A percentile compares a stretch with the other conserved stretches of the same genome.
Conservation (phyloP, 2,329 filamentous ascomycete genomes). For the Aspergillus japonicus region DNA sequence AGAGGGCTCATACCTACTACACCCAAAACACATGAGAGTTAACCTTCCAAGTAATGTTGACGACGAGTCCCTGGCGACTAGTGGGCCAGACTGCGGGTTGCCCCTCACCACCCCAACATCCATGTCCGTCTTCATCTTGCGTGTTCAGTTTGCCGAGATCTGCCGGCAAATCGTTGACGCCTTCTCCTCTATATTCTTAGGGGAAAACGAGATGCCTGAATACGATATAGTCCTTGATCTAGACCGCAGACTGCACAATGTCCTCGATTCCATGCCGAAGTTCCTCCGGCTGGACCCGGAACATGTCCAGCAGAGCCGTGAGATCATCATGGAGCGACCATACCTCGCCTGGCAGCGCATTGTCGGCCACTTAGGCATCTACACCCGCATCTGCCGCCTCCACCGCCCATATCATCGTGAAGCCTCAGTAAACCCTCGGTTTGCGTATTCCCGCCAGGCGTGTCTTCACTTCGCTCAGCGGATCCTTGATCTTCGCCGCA, state of each 20-base stretch:
- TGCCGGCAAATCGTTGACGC: constrained; percentile 7
- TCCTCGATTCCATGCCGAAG: background rate
- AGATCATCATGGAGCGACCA: background rate
- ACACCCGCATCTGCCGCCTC: constrained; percentile 15
- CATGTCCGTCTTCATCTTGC: constrained; percentile 4
- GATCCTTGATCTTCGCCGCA: background rate
- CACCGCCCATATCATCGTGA: constrained; percentile 19
- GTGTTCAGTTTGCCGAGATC: constrained; percentile 7
- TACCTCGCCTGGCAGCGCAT: constrained; percentile 4
- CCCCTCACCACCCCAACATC: constrained; percentile 2
- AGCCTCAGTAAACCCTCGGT: constrained; percentile 16
- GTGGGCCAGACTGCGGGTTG: background rate
- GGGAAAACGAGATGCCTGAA: background rate
- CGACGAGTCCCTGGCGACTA: background rate
- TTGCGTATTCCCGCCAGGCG: background rate
- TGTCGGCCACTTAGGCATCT: constrained; percentile 21
- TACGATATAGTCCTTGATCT: constrained; percentile 3
- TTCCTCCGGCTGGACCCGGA: constrained; percentile 4
- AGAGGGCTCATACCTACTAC: constrained; percentile 9
- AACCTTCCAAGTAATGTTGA: constrained; percentile 10
- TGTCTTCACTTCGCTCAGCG: constrained; percentile 6
- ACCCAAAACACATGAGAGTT: constrained; percentile 9
- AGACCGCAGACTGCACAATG: constrained; percentile 1
- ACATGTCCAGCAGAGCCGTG: background rate
- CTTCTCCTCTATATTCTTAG: background rate